These are phyloP conservation scores for Prosopis cineraria DNA, from an alignment of 306 rosid genomes.

Conservation along the genomic window DNA sequence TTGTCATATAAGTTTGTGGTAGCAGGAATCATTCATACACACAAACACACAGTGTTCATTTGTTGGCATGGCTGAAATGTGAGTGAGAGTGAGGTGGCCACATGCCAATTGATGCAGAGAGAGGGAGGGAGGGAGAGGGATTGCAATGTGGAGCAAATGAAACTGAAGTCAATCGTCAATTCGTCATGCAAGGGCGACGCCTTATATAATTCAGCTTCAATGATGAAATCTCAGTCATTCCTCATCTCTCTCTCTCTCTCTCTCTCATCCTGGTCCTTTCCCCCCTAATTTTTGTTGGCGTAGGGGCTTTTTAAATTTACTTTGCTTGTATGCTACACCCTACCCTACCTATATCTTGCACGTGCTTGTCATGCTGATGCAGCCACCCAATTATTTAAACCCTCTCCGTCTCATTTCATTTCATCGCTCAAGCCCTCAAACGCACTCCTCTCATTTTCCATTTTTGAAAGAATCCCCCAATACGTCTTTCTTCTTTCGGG, in stretches of 20 bases:
- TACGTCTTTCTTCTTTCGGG: background rate
- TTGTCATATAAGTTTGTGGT: slow-evolving; percentile 11
- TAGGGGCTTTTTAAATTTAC: background rate
- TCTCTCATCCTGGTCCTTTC: background rate
- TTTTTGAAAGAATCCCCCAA: background rate
- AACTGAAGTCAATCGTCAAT: background rate
- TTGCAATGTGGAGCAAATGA: background rate
- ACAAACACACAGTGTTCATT: no score
- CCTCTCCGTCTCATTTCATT: background rate
- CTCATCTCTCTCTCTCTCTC: background rate
- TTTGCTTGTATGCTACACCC: background rate
- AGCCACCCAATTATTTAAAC: background rate
- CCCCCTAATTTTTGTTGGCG: background rate
- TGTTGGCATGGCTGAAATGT: background rate
- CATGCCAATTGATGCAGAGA: background rate
- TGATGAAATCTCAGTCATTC: background rate
- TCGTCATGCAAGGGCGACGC: background rate
- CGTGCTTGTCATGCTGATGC: background rate
- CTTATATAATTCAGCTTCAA: background rate
- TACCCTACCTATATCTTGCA: background rate
- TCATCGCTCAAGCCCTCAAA: background rate
- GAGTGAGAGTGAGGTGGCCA: background rate
- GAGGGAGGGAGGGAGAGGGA: no score
- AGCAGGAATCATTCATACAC: background rate
- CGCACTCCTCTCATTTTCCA: background rate